Conservation (phyloP, 768 basidiomycete species). For the Kwoniella newhampshirensis region DNA sequence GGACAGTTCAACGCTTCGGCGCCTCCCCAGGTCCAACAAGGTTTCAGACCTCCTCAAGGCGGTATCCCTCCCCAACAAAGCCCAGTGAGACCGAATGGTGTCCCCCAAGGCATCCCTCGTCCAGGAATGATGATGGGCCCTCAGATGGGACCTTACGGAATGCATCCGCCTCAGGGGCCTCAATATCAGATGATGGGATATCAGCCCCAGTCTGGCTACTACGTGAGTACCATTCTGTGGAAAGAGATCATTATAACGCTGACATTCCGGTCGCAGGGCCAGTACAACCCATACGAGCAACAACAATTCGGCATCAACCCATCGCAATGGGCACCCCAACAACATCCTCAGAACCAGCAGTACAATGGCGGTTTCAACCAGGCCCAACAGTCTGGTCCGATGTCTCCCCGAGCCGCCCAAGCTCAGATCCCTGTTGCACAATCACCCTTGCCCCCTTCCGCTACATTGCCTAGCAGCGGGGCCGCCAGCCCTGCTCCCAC, state of each 20-base stretch:
- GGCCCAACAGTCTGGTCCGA: slow-evolving; percentile 17
- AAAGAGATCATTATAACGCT: slow-evolving; percentile 1
- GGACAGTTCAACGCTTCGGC: slow-evolving; percentile 25
- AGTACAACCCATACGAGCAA: slow-evolving; percentile 35
- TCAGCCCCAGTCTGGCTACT: slow-evolving; percentile 25
- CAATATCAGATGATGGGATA: slow-evolving; percentile 37
- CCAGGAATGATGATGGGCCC: slow-evolving; percentile 31
- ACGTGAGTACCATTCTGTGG: slow-evolving; percentile 41
- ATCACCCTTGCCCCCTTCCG: slow-evolving; percentile 30
- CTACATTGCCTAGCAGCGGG: slow-evolving; percentile 31
- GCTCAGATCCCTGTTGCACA: slow-evolving; percentile 17
- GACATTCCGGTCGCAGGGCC: slow-evolving; percentile 4
- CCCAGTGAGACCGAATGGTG: slow-evolving; percentile 24
- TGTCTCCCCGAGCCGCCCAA: slow-evolving; percentile 33
- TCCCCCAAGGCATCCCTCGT: slow-evolving; percentile 25
- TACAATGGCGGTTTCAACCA: slow-evolving; percentile 22
- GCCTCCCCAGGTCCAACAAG: slow-evolving; percentile 35
- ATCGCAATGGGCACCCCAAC: slow-evolving; percentile 39
- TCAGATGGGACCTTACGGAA: slow-evolving; percentile 29
- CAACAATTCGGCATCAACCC: slow-evolving; percentile 32
- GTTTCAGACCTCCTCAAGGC: slow-evolving; percentile 34
- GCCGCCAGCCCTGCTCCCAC: slow-evolving; percentile 38
- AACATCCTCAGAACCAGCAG: slow-evolving; percentile 34
- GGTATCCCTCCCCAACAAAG: slow-evolving; percentile 25
- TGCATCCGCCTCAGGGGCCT: slow-evolving; percentile 34